Percentiles rank a stretch among this genome's conserved stretches.
These are phyloP conservation scores for Bryoglossum gracile DNA, from an alignment of 495 filamentous ascomycete species.

Conservation along the genomic window DNA sequence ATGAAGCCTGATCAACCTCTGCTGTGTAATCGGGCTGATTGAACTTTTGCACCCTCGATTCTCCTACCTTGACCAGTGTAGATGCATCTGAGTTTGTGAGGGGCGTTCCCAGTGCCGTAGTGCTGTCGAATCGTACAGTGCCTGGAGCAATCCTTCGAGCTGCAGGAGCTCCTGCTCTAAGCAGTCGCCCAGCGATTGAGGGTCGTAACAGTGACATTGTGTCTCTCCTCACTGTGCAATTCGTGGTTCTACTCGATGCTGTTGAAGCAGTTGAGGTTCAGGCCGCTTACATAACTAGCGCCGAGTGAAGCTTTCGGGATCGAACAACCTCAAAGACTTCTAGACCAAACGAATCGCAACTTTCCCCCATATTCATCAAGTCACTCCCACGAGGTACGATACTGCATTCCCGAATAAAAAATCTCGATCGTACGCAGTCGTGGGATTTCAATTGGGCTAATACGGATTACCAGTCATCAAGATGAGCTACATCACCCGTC, in stretches of 20 bases:
- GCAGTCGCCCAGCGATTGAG: conserved; percentile 30
- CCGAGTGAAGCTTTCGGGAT: conserved; percentile 9
- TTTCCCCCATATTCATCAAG: conserved; percentile 15
- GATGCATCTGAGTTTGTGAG: conserved; percentile 17
- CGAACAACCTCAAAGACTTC: conserved; percentile 10
- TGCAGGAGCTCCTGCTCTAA: conserved; percentile 31
- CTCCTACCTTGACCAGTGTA: conserved; percentile 11
- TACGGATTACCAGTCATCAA: conserved; percentile 36
- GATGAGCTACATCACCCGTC: conserved; percentile 86
- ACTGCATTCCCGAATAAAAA: not conserved
- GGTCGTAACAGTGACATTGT: conserved; percentile 34
- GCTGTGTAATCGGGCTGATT: conserved; percentile 77
- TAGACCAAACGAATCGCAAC: conserved; percentile 2
- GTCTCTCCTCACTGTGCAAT: not conserved
- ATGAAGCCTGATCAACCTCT: conserved; percentile 25
- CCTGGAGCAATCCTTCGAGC: conserved; percentile 30
- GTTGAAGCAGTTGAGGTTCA: conserved; percentile 4
- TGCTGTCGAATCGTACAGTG: conserved; percentile 39
- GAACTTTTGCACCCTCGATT: conserved; percentile 20
- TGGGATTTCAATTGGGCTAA: conserved; percentile 21
- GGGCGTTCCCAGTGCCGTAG: conserved; percentile 32
- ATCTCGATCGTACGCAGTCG: not conserved
- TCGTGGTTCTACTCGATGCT: not conserved
- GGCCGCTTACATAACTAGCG: conserved; percentile 7
- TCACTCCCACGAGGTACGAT: conserved; percentile 25